Percentiles rank a stretch among this genome's conserved stretches.
phyloP scores from a whole-genome alignment of 2,329 filamentous ascomycete species.

The Neonectria neomacrospora region DNA sequence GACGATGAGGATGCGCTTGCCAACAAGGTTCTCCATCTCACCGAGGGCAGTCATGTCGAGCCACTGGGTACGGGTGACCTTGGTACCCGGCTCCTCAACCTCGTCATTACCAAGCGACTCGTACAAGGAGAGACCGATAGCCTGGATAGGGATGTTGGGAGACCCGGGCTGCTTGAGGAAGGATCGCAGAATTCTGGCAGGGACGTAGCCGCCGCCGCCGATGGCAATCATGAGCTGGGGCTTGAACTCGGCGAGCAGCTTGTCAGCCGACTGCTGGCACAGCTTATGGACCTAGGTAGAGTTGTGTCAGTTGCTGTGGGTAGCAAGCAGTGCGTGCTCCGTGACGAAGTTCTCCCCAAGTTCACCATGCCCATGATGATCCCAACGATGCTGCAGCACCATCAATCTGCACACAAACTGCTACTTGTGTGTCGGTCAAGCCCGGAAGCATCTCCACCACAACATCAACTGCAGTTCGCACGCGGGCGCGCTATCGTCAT shows the following conservation, averaged over 20 bases:
- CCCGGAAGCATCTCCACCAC: not conserved
- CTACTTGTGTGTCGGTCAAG: not conserved
- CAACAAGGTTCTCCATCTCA: conserved; percentile 68
- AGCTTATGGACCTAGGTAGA: conserved; percentile 87
- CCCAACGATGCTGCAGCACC: not conserved
- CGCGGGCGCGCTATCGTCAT: conserved; percentile 30
- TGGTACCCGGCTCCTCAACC: conserved; percentile 81
- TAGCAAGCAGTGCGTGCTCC: not conserved
- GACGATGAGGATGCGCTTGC: conserved; percentile 46
- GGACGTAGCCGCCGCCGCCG: conserved; percentile 96
- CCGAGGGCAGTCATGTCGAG: conserved; percentile 85
- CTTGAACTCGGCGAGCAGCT: conserved; percentile 85
- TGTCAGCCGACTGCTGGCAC: conserved; percentile 85
- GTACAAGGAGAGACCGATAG: conserved; percentile 97
- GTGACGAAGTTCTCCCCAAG: not conserved
- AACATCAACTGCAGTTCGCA: conserved; percentile 12
- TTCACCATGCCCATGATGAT: not conserved
- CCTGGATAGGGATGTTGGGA: conserved; percentile 98
- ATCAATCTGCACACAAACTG: conserved; percentile 9
- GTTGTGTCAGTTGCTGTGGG: conserved; percentile 32
- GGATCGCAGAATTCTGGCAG: conserved; percentile 94
- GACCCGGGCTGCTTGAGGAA: conserved; percentile 91
- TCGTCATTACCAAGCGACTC: conserved; percentile 76
- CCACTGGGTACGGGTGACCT: conserved; percentile 98
- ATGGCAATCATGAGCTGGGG: conserved; percentile 99